A percentile compares a stretch with the other conserved stretches of the same genome.
These are phyloP conservation scores for Neonectria hederae DNA, from an alignment of 2,329 filamentous ascomycete genomes.

Conservation along the genomic window DNA sequence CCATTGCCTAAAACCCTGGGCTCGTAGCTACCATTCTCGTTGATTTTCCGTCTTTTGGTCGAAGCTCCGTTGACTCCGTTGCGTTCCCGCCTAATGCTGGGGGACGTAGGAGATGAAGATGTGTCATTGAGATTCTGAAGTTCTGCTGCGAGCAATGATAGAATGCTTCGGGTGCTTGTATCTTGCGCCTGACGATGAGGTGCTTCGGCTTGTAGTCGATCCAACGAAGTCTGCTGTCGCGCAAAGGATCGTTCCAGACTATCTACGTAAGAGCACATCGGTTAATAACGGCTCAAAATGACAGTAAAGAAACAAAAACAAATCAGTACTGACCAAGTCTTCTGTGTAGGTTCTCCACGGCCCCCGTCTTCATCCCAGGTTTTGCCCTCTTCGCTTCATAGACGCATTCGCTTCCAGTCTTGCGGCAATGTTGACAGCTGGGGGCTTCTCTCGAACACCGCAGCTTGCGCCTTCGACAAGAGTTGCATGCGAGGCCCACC, in stretches of 20 bases:
- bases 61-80: background rate
- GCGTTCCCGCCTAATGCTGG: background rate
- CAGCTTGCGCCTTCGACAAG: conserved; percentile 17
- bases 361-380: conserved; percentile 51
- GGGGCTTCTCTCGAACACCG: conserved; percentile 10
- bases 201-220: conserved; percentile 8
- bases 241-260: conserved; percentile 22
- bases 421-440: conserved; percentile 14
- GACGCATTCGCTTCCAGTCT: conserved; percentile 33
- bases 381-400: conserved; percentile 46
- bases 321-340: conserved; percentile 41
- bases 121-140: conserved; percentile 17
- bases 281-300: background rate
- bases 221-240: conserved; percentile 26
- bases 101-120: background rate
- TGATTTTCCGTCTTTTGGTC: conserved; percentile 21
- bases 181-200: background rate
- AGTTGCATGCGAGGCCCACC: conserved; percentile 6
- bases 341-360: conserved; percentile 48
- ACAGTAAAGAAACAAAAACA: background rate
- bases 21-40: background rate
- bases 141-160: conserved; percentile 27
- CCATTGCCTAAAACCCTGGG: background rate
- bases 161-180: background rate
- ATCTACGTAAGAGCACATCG: conserved; percentile 5